Conservation (phyloP, 768 basidiomycete species). For the Boletus vermiculosoides region DNA sequence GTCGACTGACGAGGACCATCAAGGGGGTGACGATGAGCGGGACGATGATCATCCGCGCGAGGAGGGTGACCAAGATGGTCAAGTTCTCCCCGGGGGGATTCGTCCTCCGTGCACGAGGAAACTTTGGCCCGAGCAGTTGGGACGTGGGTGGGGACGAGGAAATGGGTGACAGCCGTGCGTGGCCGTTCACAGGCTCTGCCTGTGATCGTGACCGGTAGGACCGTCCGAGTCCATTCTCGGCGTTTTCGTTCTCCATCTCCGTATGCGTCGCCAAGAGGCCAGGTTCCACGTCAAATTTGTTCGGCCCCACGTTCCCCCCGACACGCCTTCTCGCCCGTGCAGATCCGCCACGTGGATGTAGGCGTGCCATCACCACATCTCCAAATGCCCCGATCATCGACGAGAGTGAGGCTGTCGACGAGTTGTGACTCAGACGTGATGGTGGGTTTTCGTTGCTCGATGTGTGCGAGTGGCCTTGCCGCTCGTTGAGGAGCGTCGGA, state of each 20-base stretch:
- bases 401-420: constrained; percentile 19
- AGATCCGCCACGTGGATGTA: constrained; percentile 4
- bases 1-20: constrained; percentile 60
- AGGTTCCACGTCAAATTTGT: constrained; percentile 7
- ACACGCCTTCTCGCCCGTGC: neutral
- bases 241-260: constrained; percentile 1
- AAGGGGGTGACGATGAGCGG: constrained; percentile 78
- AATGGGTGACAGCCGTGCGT: neutral
- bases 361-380: constrained; percentile 11
- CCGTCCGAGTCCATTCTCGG: neutral
- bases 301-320: neutral
- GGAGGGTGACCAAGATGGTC: constrained; percentile 81
- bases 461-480: neutral
- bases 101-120: constrained; percentile 3
- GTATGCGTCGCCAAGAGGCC: constrained; percentile 3
- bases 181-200: neutral
- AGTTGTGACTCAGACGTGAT: neutral
- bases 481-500: neutral
- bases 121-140: too few species aligned
- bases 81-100: constrained; percentile 64
- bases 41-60: constrained; percentile 83
- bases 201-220: neutral
- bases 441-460: neutral
- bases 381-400: constrained; percentile 23
- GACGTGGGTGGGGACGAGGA: neutral